Percentiles rank a stretch among this genome's conserved stretches.
Conservation (phyloP, 176 grass and related monocot genomes). For the Bromus sterilis region DNA sequence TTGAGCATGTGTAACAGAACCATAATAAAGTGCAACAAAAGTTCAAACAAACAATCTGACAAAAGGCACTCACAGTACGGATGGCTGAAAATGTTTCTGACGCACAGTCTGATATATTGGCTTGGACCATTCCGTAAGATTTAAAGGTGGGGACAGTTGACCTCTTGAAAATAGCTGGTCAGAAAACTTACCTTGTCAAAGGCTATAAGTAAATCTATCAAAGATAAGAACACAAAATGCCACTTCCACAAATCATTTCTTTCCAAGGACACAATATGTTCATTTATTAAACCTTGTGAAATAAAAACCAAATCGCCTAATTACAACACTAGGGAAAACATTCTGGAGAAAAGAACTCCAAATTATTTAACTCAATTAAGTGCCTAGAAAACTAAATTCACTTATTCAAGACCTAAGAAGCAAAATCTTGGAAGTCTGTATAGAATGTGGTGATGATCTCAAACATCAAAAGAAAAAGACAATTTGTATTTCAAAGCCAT, state of each 20-base stretch:
- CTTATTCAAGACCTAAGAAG: neutral
- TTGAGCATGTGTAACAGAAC: neutral
- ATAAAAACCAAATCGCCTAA: neutral
- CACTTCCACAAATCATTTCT: constrained; percentile 3
- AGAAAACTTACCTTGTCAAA: constrained; percentile 20
- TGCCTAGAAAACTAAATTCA: neutral
- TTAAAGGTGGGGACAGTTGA: constrained; percentile 88
- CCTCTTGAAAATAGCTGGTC: constrained; percentile 95
- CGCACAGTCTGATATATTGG: constrained; percentile 82
- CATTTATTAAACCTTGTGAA: neutral
- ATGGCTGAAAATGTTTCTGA: constrained; percentile 96
- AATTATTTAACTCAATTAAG: neutral
- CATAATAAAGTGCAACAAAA: neutral
- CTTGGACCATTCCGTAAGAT: constrained; percentile 85
- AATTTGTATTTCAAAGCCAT: neutral
- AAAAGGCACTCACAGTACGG: constrained; percentile 68
- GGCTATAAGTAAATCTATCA: neutral
- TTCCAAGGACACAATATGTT: neutral
- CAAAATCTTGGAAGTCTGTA: neutral
- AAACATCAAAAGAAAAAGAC: neutral
- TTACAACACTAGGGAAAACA: neutral
- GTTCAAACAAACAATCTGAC: neutral
- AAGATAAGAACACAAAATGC: neutral
- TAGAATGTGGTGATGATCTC: neutral
- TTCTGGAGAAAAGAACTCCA: neutral